phyloP scores from a whole-genome alignment of 495 filamentous ascomycete species.

The Podospora fimiseda region DNA sequence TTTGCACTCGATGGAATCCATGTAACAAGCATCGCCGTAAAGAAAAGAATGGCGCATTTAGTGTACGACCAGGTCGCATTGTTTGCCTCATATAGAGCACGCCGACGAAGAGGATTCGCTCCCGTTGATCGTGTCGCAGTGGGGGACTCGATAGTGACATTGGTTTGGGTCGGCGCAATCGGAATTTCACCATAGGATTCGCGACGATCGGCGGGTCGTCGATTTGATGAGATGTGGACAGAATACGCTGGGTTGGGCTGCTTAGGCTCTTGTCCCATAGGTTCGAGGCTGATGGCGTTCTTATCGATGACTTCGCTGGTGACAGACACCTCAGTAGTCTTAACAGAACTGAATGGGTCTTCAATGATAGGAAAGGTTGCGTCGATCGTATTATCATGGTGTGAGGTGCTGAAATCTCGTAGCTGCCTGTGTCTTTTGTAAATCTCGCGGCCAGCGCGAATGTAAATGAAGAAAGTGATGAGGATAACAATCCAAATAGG shows the following conservation, averaged over 20 bases:
- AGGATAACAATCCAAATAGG: constrained; percentile 71
- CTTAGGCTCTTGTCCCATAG: constrained; percentile 13
- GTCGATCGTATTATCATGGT: constrained; percentile 7
- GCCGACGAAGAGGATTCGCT: constrained; percentile 13
- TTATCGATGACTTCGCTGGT: constrained; percentile 35
- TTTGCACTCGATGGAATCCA: constrained; percentile 83
- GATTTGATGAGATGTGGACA: constrained; percentile 41
- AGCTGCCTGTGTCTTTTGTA: constrained; percentile 49
- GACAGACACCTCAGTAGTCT: constrained; percentile 55
- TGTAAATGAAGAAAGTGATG: constrained; percentile 67
- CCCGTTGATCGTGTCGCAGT: constrained; percentile 2
- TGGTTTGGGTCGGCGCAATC: constrained; percentile 13
- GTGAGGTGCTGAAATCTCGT: constrained; percentile 29
- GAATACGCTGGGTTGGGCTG: constrained; percentile 35
- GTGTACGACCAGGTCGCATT: constrained; percentile 70
- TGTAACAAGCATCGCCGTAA: constrained; percentile 70
- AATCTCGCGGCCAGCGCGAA: constrained; percentile 65
- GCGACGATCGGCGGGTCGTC: constrained; percentile 8
- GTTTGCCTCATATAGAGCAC: constrained; percentile 31
- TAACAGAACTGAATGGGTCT: constrained; percentile 42
- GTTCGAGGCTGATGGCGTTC: neutral
- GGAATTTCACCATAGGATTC: constrained; percentile 16
- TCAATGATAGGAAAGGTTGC: constrained; percentile 3
- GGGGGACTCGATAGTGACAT: constrained; percentile 12
- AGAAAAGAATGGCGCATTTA: constrained; percentile 80